Evolutionary conservation across 192 early-diverging fungal species (phyloP).

Genomic region (Glomus cerebriforme): DNA sequence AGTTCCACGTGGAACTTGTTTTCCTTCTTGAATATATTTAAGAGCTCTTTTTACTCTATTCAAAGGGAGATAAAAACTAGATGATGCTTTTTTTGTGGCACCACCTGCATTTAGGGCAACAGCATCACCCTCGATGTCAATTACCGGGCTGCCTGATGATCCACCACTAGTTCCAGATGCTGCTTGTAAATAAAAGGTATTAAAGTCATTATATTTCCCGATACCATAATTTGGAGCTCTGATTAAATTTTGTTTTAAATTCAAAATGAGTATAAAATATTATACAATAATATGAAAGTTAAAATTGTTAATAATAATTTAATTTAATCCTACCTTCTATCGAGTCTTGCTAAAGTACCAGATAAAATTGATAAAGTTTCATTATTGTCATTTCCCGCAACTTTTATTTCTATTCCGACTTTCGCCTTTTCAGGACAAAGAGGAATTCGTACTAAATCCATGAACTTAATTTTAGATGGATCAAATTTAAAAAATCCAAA

Average conservation of each 20-base stretch:
- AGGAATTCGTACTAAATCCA: slow-evolving; percentile 65
- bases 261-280: background rate
- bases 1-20: slow-evolving; percentile 68
- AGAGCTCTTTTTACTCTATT: slow-evolving; percentile 73
- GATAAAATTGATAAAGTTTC: slow-evolving; percentile 78
- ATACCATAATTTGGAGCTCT: slow-evolving; percentile 70
- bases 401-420: slow-evolving; percentile 75
- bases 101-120: slow-evolving; percentile 76
- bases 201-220: slow-evolving; percentile 76
- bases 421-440: slow-evolving; percentile 68
- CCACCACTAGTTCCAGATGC: slow-evolving; percentile 76
- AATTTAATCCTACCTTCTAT: slow-evolving; percentile 48
- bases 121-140: slow-evolving; percentile 76
- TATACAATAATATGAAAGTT: background rate
- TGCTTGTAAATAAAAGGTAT: slow-evolving; percentile 81
- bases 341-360: slow-evolving; percentile 72
- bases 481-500: slow-evolving; percentile 84
- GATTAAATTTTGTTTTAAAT: background rate
- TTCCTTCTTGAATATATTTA: slow-evolving; percentile 54
- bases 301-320: background rate
- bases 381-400: slow-evolving; percentile 79
- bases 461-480: slow-evolving; percentile 65
- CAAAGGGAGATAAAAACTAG: slow-evolving; percentile 78
- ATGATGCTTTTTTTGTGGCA: slow-evolving; percentile 58
- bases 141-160: slow-evolving; percentile 75